phyloP scores from a whole-genome alignment of 345 rosid genomes.

The Arabidopsis suecica region DNA sequence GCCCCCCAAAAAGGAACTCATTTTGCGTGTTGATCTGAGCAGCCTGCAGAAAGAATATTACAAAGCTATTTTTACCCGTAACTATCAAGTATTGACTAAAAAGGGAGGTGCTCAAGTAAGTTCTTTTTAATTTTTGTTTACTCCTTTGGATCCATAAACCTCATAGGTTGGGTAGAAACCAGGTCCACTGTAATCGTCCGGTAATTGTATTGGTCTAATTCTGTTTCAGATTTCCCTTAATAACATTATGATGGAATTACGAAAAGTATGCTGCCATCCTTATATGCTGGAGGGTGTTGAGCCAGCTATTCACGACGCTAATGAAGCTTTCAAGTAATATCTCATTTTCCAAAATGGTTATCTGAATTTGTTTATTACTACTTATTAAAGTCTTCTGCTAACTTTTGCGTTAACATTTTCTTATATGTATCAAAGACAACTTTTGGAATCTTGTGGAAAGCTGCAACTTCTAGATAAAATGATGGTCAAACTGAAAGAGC shows the following conservation, averaged over 20 bases:
- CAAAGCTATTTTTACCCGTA: conserved; percentile 96
- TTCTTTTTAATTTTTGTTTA: conserved; percentile 12
- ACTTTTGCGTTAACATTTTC: conserved; percentile 29
- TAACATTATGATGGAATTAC: conserved; percentile 98
- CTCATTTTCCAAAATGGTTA: conserved; percentile 22
- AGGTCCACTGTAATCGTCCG: conserved; percentile 23
- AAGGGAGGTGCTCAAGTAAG: conserved; percentile 96
- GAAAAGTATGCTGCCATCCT: conserved; percentile 99
- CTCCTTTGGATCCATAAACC: not conserved
- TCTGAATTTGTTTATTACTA: not conserved
- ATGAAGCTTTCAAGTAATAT: conserved; percentile 79
- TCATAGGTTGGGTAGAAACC: conserved; percentile 33
- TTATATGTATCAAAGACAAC: conserved; percentile 58
- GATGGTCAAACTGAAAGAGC: conserved; percentile 97
- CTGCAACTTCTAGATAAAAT: conserved; percentile 90
- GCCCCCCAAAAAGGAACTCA: conserved; percentile 99
- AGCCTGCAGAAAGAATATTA: conserved; percentile 95
- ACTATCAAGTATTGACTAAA: conserved; percentile 85
- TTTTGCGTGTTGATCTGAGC: conserved; percentile 93
- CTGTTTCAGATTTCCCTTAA: conserved; percentile 82
- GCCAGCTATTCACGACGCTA: conserved; percentile 66
- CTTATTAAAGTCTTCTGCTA: conserved; percentile 17
- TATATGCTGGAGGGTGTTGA: conserved; percentile 97
- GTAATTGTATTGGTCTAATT: conserved; percentile 35
- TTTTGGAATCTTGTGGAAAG: conserved; percentile 90